phyloP scores from a whole-genome alignment of 2,329 filamentous ascomycete genomes.

The Magnaporthiopsis poae region DNA sequence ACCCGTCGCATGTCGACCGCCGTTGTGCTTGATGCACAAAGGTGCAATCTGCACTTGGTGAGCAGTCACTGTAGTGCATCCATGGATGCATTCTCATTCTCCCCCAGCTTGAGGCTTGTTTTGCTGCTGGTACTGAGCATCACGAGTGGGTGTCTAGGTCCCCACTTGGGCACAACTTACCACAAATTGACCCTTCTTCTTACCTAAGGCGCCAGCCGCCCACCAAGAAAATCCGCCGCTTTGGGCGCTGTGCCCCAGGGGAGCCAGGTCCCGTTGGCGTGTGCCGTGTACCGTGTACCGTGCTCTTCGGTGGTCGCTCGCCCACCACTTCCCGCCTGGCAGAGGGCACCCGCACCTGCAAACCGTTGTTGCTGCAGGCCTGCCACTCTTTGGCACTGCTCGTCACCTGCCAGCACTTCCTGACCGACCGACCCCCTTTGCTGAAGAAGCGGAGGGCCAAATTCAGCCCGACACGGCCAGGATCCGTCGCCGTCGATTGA shows the following conservation, averaged over 20 bases:
- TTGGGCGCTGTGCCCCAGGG: background rate
- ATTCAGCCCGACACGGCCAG: constrained; percentile 4
- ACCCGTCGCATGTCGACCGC: background rate
- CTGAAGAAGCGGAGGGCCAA: constrained; percentile 1
- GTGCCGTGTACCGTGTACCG: too few species aligned
- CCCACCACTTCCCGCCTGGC: background rate
- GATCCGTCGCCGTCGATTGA: background rate
- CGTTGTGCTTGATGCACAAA: background rate
- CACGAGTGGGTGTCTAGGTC: background rate
- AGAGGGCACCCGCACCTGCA: background rate
- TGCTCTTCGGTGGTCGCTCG: background rate
- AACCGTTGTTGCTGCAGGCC: background rate
- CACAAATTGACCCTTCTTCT: background rate
- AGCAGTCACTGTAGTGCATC: background rate
- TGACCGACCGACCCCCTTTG: constrained; percentile 2
- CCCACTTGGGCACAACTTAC: background rate
- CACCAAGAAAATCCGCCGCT: background rate
- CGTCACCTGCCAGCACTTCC: constrained; percentile 7
- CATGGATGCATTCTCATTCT: background rate
- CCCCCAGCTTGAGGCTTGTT: background rate
- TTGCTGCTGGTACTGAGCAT: background rate
- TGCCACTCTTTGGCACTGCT: constrained; percentile 7
- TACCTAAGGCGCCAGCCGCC: background rate
- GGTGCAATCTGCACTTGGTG: background rate
- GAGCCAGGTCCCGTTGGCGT: background rate